Percentiles rank a stretch among this genome's conserved stretches.
Conservation (phyloP, 2,329 filamentous ascomycete species). For the Fusarium nelsonii region DNA sequence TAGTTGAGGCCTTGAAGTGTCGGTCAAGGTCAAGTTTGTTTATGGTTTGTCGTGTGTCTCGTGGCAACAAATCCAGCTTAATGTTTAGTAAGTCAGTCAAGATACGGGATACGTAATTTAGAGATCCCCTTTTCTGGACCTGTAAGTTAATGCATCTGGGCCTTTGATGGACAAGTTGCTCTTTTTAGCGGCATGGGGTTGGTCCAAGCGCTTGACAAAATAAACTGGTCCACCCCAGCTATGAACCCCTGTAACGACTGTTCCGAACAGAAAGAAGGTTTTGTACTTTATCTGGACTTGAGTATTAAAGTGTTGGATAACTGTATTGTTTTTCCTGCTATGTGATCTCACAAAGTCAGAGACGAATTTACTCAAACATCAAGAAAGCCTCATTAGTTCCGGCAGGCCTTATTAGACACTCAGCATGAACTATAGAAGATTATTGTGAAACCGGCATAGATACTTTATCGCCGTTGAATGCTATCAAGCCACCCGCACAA, state of each 20-base stretch:
- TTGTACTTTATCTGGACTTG: neutral
- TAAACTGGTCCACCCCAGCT: constrained; percentile 32
- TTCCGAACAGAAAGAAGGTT: neutral
- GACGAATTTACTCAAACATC: neutral
- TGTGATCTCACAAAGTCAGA: neutral
- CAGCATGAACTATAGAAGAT: neutral
- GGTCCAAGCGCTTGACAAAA: constrained; percentile 50
- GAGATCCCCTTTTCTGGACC: constrained; percentile 51
- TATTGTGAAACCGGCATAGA: neutral
- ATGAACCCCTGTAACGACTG: constrained; percentile 6
- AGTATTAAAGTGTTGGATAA: neutral
- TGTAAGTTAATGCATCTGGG: constrained; percentile 43
- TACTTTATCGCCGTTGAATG: neutral
- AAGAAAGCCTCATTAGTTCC: neutral
- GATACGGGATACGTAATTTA: constrained; percentile 27
- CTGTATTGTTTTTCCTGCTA: neutral
- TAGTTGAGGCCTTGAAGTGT: constrained; percentile 11
- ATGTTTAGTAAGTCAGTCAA: constrained; percentile 37
- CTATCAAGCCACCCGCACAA: constrained; percentile 2
- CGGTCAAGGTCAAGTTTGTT: constrained; percentile 7
- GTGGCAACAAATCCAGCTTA: constrained; percentile 39
- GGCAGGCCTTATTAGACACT: neutral
- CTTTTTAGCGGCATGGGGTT: constrained; percentile 44
- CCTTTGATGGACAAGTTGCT: constrained; percentile 48
- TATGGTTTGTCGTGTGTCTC: constrained; percentile 42